A percentile compares a stretch with the other conserved stretches of the same genome.
phyloP scores from a whole-genome alignment of 2,329 filamentous ascomycete genomes.

The Tolypocladium ovalisporum region DNA sequence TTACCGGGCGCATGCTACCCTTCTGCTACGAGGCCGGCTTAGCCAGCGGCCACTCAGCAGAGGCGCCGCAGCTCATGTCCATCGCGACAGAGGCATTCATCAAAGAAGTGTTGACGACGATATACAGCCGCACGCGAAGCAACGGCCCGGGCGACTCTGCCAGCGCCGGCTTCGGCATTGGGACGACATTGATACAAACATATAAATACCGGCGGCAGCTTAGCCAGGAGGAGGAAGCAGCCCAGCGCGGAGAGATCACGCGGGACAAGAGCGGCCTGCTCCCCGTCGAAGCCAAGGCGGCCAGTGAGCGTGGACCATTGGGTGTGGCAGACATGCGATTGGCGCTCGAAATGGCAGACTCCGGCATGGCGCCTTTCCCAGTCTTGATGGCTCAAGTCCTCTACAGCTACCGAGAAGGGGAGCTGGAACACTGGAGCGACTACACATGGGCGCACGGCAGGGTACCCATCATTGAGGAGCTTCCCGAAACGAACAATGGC shows the following conservation, averaged over 20 bases:
- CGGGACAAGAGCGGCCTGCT: conserved; percentile 68
- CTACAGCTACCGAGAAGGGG: conserved; percentile 63
- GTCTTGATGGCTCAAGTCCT: conserved; percentile 60
- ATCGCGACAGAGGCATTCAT: conserved; percentile 57
- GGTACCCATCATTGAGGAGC: conserved; percentile 16
- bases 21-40: conserved; percentile 59
- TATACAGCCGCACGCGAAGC: conserved; percentile 53
- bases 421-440: conserved; percentile 56
- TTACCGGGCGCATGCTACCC: conserved; percentile 55
- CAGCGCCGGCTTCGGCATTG: conserved; percentile 52
- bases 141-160: conserved; percentile 54
- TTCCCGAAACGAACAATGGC: conserved; percentile 11
- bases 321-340: conserved; percentile 70
- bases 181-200: conserved; percentile 65
- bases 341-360: conserved; percentile 64
- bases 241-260: conserved; percentile 60
- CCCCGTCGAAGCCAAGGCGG: conserved; percentile 70
- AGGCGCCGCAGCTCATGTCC: conserved; percentile 53
- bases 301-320: conserved; percentile 59
- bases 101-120: conserved; percentile 52
- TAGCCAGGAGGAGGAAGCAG: conserved; percentile 62
- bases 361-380: conserved; percentile 67
- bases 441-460: conserved; percentile 40
- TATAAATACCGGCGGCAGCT: conserved; percentile 67
- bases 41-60: conserved; percentile 43